phyloP scores from a whole-genome alignment of 2,329 filamentous ascomycete species.

The Verticillium klebahnii region DNA sequence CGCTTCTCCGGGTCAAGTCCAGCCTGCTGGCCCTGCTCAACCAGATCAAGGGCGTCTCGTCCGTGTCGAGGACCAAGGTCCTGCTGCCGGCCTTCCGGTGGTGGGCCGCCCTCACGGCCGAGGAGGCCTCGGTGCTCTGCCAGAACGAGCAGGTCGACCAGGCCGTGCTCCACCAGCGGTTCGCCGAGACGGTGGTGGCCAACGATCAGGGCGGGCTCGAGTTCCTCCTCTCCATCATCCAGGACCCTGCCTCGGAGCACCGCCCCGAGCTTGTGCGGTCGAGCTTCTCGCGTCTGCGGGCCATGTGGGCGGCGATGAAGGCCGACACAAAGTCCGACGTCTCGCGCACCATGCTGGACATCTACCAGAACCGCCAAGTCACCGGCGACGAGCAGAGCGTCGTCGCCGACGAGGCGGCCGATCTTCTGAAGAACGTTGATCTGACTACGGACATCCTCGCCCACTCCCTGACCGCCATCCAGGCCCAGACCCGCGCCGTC shows the following conservation, averaged over 20 bases:
- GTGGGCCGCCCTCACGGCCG: conserved; percentile 57
- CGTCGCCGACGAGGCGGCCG: conserved; percentile 57
- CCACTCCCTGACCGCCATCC: conserved; percentile 68
- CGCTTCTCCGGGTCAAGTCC: conserved; percentile 64
- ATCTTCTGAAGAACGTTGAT: conserved; percentile 68
- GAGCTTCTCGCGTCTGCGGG: conserved; percentile 64
- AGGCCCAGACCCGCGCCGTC: conserved; percentile 67
- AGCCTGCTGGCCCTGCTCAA: conserved; percentile 69
- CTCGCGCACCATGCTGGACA: conserved; percentile 58
- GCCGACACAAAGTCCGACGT: conserved; percentile 53
- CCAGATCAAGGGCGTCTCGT: conserved; percentile 66
- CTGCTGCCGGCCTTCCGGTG: conserved; percentile 70
- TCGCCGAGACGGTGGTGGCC: conserved; percentile 48
- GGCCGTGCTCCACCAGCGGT: conserved; percentile 33
- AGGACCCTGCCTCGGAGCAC: conserved; percentile 28
- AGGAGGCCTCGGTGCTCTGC: conserved; percentile 42
- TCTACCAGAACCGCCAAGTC: conserved; percentile 50
- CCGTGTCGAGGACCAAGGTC: conserved; percentile 63
- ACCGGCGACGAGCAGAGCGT: conserved; percentile 27
- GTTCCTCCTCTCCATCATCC: conserved; percentile 43
- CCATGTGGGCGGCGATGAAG: conserved; percentile 71
- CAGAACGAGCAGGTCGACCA: conserved; percentile 36
- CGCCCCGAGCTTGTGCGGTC: conserved; percentile 55
- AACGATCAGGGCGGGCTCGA: conserved; percentile 50
- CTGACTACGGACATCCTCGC: conserved; percentile 69